Evolutionary conservation across 177 flowering plant species (phyloP).

Genomic region (Telopea speciosissima): DNA sequence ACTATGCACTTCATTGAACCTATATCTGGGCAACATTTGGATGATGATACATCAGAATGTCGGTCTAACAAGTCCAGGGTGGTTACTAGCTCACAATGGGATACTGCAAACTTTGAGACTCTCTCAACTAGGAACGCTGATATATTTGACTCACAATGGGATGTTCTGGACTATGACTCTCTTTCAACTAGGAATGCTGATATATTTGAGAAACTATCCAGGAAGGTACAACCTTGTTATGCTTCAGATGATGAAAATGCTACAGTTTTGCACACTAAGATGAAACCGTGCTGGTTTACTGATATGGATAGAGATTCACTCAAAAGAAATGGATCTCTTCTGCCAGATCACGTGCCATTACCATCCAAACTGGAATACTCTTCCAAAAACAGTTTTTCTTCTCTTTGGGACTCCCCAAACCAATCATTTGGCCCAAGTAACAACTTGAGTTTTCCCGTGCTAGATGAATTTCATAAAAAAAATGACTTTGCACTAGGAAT

Average conservation of each 20-base stretch:
- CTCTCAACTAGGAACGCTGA: neutral
- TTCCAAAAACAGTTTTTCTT: neutral
- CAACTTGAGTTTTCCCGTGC: neutral
- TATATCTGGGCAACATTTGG: conserved; percentile 9
- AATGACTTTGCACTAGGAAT: conserved; percentile 10
- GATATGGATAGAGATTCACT: conserved; percentile 11
- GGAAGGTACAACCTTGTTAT: conserved; percentile 8
- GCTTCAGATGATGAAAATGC: conserved; percentile 9
- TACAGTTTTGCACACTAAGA: conserved; percentile 5
- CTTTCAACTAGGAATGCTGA: neutral
- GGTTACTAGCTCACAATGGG: conserved; percentile 10
- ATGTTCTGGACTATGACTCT: no score
- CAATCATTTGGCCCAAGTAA: conserved; percentile 5
- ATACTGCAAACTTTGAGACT: conserved; percentile 7
- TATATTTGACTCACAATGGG: no score
- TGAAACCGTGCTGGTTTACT: conserved; percentile 10
- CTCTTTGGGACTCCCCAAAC: conserved; percentile 5
- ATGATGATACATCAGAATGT: conserved; percentile 5
- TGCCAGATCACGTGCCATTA: conserved; percentile 6
- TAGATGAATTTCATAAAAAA: conserved; percentile 13
- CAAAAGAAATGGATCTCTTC: conserved; percentile 5
- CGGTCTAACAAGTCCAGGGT: conserved; percentile 13
- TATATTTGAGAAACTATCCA: conserved; percentile 6
- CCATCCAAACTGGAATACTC: conserved; percentile 5
- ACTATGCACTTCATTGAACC: conserved; percentile 12